phyloP scores from a whole-genome alignment of 225 moss, liverwort and hornwort genomes.

The Polytrichum commune region DNA sequence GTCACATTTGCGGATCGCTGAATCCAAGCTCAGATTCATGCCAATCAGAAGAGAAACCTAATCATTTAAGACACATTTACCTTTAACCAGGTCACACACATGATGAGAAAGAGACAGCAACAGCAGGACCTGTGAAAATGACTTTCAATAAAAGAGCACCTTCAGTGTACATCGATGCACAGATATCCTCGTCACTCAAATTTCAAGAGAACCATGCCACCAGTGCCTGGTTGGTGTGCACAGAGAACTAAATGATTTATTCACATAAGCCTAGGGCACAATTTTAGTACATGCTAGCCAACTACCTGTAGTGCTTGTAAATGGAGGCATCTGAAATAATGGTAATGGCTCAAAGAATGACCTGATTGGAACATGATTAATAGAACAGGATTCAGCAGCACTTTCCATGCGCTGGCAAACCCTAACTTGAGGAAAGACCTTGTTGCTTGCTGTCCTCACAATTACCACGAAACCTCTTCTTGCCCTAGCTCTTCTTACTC shows the following conservation, averaged over 20 bases:
- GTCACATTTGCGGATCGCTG: too few relatives aligned
- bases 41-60: too few relatives aligned
- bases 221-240: conserved; percentile 1
- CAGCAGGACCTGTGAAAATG: too few relatives aligned
- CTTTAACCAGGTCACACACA: too few relatives aligned
- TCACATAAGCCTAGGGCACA: conserved; percentile 48
- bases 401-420: conserved; percentile 21
- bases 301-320: conserved; percentile 38
- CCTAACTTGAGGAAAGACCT: conserved; percentile 32
- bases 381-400: conserved; percentile 28
- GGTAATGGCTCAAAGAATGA: conserved; percentile 60
- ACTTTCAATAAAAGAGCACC: too few relatives aligned
- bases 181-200: too few relatives aligned
- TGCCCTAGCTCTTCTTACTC: conserved; percentile 28
- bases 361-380: conserved; percentile 45
- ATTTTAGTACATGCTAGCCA: conserved; percentile 36
- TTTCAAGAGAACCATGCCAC: too few relatives aligned
- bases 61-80: too few relatives aligned
- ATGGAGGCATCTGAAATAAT: conserved; percentile 61
- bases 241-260: conserved; percentile 47
- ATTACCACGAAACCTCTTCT: conserved; percentile 12
- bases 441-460: conserved; percentile 33
- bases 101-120: too few relatives aligned
- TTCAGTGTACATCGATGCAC: too few relatives aligned
- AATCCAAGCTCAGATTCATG: too few relatives aligned